phyloP scores from a whole-genome alignment of 805 yeast genomes.

The Torulaspora delbrueckii region DNA sequence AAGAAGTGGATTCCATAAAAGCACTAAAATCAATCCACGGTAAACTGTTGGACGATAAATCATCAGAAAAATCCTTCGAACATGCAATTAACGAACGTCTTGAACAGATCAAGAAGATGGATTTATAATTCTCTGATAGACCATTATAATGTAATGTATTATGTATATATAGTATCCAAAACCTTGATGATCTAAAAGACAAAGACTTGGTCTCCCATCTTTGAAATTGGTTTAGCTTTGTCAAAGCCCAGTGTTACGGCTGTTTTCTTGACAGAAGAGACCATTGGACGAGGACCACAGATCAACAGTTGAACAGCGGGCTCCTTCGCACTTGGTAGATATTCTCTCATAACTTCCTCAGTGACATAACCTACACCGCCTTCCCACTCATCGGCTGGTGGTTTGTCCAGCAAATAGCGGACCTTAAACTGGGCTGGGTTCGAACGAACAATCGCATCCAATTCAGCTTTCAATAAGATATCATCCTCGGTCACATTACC shows the following conservation, averaged over 20 bases:
- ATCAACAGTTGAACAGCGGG: slow-evolving; percentile 59
- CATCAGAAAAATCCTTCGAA: slow-evolving; percentile 26
- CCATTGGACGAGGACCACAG: slow-evolving; percentile 96
- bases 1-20: slow-evolving; percentile 72
- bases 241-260: slow-evolving; percentile 68
- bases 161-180: slow-evolving; percentile 1
- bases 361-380: slow-evolving; percentile 81
- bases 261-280: slow-evolving; percentile 74
- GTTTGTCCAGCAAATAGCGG: slow-evolving; percentile 68
- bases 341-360: slow-evolving; percentile 58
- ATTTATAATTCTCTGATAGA: slow-evolving; percentile 12
- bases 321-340: slow-evolving; percentile 56
- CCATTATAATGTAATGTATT: neutral
- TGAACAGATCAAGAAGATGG: slow-evolving; percentile 41
- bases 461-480: slow-evolving; percentile 72
- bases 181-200: slow-evolving; percentile 49
- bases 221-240: slow-evolving; percentile 84
- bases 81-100: slow-evolving; percentile 42
- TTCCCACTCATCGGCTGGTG: slow-evolving; percentile 60
- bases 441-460: slow-evolving; percentile 56
- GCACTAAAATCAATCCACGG: slow-evolving; percentile 86
- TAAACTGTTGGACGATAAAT: slow-evolving; percentile 52
- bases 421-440: slow-evolving; percentile 60
- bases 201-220: slow-evolving; percentile 85
- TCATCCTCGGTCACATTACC: slow-evolving; percentile 80